Conservation (phyloP, 2,329 filamentous ascomycete genomes). For the Plenodomus biglobosus region DNA sequence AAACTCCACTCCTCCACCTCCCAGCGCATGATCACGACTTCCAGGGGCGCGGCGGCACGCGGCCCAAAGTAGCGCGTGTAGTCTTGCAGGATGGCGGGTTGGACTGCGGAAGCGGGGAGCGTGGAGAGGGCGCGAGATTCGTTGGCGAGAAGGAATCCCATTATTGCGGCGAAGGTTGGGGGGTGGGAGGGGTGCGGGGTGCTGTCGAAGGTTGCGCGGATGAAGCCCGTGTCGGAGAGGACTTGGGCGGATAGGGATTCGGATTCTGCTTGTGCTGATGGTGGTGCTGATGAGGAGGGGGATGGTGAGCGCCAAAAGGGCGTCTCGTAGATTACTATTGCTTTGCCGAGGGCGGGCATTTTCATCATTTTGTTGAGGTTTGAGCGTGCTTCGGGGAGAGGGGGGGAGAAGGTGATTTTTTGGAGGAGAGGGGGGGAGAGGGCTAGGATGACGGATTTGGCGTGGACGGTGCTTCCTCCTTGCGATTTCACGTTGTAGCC, state of each 20-base stretch:
- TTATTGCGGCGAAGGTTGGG: slow-evolving; percentile 19
- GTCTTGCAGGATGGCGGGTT: slow-evolving; percentile 10
- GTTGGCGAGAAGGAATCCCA: slow-evolving; percentile 27
- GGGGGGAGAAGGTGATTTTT: slow-evolving; percentile 52
- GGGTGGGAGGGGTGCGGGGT: slow-evolving; percentile 15
- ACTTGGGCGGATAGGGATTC: slow-evolving; percentile 50
- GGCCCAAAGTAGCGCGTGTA: slow-evolving; percentile 18
- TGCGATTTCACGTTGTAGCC: slow-evolving; percentile 12
- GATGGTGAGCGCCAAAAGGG: slow-evolving; percentile 51
- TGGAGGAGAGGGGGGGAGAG: slow-evolving; percentile 52
- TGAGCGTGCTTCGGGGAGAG: slow-evolving; percentile 49
- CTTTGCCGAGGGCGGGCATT: slow-evolving; percentile 57
- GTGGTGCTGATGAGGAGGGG: too few species aligned
- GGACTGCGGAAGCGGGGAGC: slow-evolving; percentile 1
- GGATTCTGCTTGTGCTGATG: slow-evolving; percentile 38
- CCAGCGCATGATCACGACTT: slow-evolving; percentile 27
- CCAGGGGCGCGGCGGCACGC: slow-evolving; percentile 7
- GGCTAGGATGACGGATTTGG: slow-evolving; percentile 53
- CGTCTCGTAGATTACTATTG: slow-evolving; percentile 50
- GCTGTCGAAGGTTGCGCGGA: slow-evolving; percentile 22
- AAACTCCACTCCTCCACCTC: slow-evolving; percentile 22
- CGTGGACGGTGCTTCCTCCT: slow-evolving; percentile 30
- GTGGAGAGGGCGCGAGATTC: slow-evolving; percentile 20
- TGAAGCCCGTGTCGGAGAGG: slow-evolving; percentile 14
- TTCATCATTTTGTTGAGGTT: slow-evolving; percentile 39